A percentile compares a stretch with the other conserved stretches of the same genome.
Evolutionary conservation across 441 rosid species (phyloP).

Genomic region (Erysimum cheiri): DNA sequence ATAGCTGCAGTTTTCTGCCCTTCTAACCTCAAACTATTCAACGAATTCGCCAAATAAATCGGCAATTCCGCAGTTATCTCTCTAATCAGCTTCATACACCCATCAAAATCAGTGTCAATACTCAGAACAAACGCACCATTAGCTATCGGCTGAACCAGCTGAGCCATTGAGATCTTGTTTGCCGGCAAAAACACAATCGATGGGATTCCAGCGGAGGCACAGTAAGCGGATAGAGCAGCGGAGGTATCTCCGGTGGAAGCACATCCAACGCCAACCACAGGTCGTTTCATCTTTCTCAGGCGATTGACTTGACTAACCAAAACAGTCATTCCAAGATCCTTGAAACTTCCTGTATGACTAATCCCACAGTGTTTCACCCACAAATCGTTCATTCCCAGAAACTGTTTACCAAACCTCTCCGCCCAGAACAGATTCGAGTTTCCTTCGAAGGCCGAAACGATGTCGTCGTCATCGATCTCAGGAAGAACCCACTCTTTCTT

Average conservation of each 20-base stretch:
- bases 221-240: constrained; percentile 72
- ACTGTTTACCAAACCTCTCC: constrained; percentile 67
- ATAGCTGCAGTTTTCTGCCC: constrained; percentile 78
- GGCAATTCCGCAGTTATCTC: constrained; percentile 71
- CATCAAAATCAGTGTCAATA: constrained; percentile 74
- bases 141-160: constrained; percentile 74
- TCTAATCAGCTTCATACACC: constrained; percentile 73
- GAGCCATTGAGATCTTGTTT: constrained; percentile 77
- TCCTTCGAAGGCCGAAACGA: constrained; percentile 75
- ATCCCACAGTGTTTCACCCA: constrained; percentile 86
- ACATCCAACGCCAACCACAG: constrained; percentile 72
- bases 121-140: constrained; percentile 78
- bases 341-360: constrained; percentile 76
- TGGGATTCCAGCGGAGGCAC: constrained; percentile 75
- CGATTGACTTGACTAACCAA: constrained; percentile 77
- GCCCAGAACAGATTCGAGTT: constrained; percentile 81
- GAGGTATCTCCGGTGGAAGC: constrained; percentile 81
- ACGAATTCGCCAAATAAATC: constrained; percentile 67
- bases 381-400: constrained; percentile 66
- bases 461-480: constrained; percentile 71
- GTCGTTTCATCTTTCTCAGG: constrained; percentile 57
- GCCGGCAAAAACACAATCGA: constrained; percentile 73
- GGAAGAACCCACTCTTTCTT: constrained; percentile 84
- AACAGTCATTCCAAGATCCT: constrained; percentile 80
- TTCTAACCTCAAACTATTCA: constrained; percentile 72